Conservation (phyloP, 2,329 filamentous ascomycete species). For the Parafenestella ontariensis region DNA sequence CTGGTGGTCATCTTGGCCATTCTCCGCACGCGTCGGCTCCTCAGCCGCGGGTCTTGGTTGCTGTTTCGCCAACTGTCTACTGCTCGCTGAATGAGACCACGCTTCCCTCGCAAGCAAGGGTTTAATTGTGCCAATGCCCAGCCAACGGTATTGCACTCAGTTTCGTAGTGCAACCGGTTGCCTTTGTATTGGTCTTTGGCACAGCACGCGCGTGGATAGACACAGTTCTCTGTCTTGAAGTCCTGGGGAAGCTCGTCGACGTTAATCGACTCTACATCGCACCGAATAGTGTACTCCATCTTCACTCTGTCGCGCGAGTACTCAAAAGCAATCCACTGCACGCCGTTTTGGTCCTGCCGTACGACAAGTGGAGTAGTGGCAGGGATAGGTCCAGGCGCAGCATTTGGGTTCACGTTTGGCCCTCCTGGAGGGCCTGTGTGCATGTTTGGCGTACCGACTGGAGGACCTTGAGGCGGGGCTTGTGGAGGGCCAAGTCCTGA, state of each 20-base stretch:
- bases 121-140: slow-evolving; percentile 97
- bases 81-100: slow-evolving; percentile 93
- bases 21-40: slow-evolving; percentile 88
- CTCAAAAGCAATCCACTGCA: slow-evolving; percentile 99
- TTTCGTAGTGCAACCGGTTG: slow-evolving; percentile 95
- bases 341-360: slow-evolving; percentile 91
- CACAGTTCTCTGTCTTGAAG: slow-evolving; percentile 98
- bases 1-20: slow-evolving; percentile 96
- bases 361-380: slow-evolving; percentile 95
- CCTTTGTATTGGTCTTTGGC: slow-evolving; percentile 95
- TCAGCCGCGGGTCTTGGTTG: slow-evolving; percentile 91
- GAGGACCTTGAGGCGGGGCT: slow-evolving; percentile 49
- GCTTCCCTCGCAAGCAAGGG: slow-evolving; percentile 86
- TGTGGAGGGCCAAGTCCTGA: slow-evolving; percentile 55
- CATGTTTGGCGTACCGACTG: slow-evolving; percentile 51
- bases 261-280: slow-evolving; percentile 95
- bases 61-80: slow-evolving; percentile 99
- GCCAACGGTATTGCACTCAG: slow-evolving; percentile 99
- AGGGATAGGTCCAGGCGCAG: slow-evolving; percentile 93
- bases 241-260: slow-evolving; percentile 83
- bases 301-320: slow-evolving; percentile 97
- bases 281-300: slow-evolving; percentile 99
- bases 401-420: slow-evolving; percentile 78
- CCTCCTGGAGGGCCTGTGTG: slow-evolving; percentile 48
- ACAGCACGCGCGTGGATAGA: slow-evolving; percentile 94